Evolutionary conservation across 176 grass and related monocot genomes (phyloP).

Genomic region (Eleusine indica): DNA sequence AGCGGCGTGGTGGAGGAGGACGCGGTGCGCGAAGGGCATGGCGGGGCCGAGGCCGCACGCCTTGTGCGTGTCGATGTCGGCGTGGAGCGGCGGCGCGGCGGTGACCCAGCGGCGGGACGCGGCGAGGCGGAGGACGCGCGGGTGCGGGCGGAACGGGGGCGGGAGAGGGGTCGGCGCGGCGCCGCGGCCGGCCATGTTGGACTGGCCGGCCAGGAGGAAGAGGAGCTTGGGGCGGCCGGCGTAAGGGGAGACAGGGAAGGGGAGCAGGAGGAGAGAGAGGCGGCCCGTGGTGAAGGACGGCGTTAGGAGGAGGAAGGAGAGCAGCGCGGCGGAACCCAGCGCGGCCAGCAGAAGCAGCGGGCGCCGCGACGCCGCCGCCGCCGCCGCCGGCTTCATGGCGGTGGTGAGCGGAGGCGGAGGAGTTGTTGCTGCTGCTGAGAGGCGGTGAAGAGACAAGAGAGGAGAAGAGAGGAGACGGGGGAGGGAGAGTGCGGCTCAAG

Average conservation of each 20-base stretch:
- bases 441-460: too few species aligned
- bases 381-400: slow-evolving; percentile 43
- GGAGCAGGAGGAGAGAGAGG: slow-evolving; percentile 24
- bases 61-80: slow-evolving; percentile 83
- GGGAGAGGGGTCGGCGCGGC: neutral
- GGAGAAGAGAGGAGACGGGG: too few species aligned
- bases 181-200: slow-evolving; percentile 98
- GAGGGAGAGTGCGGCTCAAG: too few species aligned
- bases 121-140: slow-evolving; percentile 65
- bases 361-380: slow-evolving; percentile 29
- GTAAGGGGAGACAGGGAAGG: slow-evolving; percentile 42
- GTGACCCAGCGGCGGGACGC: slow-evolving; percentile 58
- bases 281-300: slow-evolving; percentile 9
- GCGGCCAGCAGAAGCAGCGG: slow-evolving; percentile 34
- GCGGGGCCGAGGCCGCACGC: slow-evolving; percentile 86
- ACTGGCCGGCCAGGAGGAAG: slow-evolving; percentile 87
- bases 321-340: slow-evolving; percentile 19
- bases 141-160: slow-evolving; percentile 40
- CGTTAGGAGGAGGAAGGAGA: slow-evolving; percentile 42
- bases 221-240: slow-evolving; percentile 54
- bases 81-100: slow-evolving; percentile 76
- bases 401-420: too few species aligned
- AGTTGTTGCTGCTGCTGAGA: neutral
- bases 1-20: slow-evolving; percentile 30
- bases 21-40: slow-evolving; percentile 71